Evolutionary conservation across 768 basidiomycete species (phyloP).

Genomic region (Mycena polygramma): DNA sequence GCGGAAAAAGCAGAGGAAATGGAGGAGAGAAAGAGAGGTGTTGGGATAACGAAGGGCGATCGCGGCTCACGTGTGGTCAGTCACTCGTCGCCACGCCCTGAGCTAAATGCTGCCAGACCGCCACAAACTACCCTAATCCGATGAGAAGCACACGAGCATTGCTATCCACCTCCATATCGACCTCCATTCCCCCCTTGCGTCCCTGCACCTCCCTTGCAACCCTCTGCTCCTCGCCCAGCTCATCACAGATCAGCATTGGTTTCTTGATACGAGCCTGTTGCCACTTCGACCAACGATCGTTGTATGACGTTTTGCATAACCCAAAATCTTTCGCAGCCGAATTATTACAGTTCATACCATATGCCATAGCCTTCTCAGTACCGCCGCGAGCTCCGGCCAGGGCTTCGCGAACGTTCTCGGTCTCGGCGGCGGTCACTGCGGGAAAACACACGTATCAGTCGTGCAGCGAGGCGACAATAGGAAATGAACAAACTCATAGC

Average conservation of each 20-base stretch:
- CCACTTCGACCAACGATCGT: slow-evolving; percentile 17
- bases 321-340: slow-evolving; percentile 26
- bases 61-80: slow-evolving; percentile 1
- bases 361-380: slow-evolving; percentile 53
- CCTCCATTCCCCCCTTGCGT: not conserved
- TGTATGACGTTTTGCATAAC: slow-evolving; percentile 23
- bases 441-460: slow-evolving; percentile 40
- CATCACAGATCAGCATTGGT: not conserved
- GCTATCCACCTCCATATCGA: not conserved
- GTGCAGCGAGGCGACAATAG: slow-evolving; percentile 37
- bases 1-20: not conserved
- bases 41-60: not conserved
- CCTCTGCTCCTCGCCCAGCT: not conserved
- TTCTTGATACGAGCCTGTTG: slow-evolving; percentile 16
- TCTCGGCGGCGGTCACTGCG: slow-evolving; percentile 78
- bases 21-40: slow-evolving; percentile 15
- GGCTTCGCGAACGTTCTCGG: slow-evolving; percentile 81
- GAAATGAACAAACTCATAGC: slow-evolving; percentile 70
- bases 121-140: slow-evolving; percentile 24
- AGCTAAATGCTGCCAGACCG: slow-evolving; percentile 13
- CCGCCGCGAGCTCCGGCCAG: slow-evolving; percentile 66
- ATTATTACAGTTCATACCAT: slow-evolving; percentile 19
- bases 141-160: not conserved
- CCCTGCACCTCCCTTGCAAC: not conserved
- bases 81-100: not conserved